Evolutionary conservation across 345 rosid species (phyloP).

Genomic region (Cardamine occulta): DNA sequence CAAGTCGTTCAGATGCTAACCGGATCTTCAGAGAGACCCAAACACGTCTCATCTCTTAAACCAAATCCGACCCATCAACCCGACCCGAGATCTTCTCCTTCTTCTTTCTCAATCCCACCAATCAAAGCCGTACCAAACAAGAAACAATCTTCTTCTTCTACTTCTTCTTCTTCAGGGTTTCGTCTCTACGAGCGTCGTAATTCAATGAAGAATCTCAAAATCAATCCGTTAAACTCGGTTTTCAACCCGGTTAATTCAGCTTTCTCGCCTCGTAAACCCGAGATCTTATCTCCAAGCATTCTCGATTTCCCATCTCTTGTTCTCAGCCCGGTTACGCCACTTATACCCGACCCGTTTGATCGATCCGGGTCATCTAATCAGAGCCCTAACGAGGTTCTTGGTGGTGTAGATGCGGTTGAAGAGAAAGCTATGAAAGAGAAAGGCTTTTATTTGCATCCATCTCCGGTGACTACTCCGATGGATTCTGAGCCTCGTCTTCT

Average conservation of each 20-base stretch:
- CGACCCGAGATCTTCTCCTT: conserved; percentile 51
- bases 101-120: conserved; percentile 81
- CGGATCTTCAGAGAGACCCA: conserved; percentile 73
- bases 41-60: conserved; percentile 45
- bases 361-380: conserved; percentile 59
- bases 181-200: conserved; percentile 92
- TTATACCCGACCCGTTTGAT: conserved; percentile 88
- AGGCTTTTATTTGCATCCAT: conserved; percentile 87
- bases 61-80: conserved; percentile 45
- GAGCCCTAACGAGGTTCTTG: conserved; percentile 14
- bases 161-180: conserved; percentile 58
- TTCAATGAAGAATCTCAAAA: conserved; percentile 82
- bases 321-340: conserved; percentile 91
- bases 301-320: conserved; percentile 85
- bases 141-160: conserved; percentile 54
- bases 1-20: conserved; percentile 99
- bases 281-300: conserved; percentile 89
- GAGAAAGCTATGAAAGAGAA: conserved; percentile 85
- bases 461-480: conserved; percentile 81
- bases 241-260: conserved; percentile 54
- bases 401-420: conserved; percentile 44
- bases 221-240: conserved; percentile 71
- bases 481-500: conserved; percentile 78
- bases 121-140: conserved; percentile 81
- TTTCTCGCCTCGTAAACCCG: conserved; percentile 73